Conservation (phyloP, 192 early-diverging fungal genomes). For the Coemansia sp. region DNA sequence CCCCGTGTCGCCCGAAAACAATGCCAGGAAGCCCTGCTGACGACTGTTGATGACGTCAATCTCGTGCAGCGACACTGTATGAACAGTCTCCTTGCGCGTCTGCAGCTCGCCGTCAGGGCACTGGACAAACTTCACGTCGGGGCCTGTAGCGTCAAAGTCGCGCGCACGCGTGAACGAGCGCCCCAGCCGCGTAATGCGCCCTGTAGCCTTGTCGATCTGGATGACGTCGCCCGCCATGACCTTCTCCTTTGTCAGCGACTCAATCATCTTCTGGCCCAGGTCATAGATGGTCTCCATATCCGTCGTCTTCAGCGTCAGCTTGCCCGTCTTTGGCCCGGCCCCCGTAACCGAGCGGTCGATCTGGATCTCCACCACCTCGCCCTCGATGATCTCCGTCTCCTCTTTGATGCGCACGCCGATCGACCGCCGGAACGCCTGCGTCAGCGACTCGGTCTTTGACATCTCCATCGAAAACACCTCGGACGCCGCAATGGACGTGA, state of each 20-base stretch:
- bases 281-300: slow-evolving; percentile 99
- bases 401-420: slow-evolving; percentile 98
- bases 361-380: slow-evolving; percentile 98
- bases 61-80: slow-evolving; percentile 98
- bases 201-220: slow-evolving; percentile 96
- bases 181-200: slow-evolving; percentile 91
- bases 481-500: slow-evolving; percentile 94
- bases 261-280: slow-evolving; percentile 98
- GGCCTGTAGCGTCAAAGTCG: slow-evolving; percentile 97
- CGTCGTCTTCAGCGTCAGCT: slow-evolving; percentile 97
- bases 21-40: slow-evolving; percentile 92
- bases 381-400: slow-evolving; percentile 97
- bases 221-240: slow-evolving; percentile 95
- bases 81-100: slow-evolving; percentile 93
- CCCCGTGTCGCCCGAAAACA: slow-evolving; percentile 96
- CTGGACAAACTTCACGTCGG: slow-evolving; percentile 96
- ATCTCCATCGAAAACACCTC: slow-evolving; percentile 99
- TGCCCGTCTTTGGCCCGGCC: slow-evolving; percentile 90
- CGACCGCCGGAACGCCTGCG: slow-evolving; percentile 94
- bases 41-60: slow-evolving; percentile 98
- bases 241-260: slow-evolving; percentile 94
- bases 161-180: slow-evolving; percentile 94
- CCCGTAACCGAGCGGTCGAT: slow-evolving; percentile 90
- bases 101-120: slow-evolving; percentile 99
- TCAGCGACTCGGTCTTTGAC: slow-evolving; percentile 96